Conservation (phyloP, 73 alveolate genomes). For the Stentor coeruleus region DNA sequence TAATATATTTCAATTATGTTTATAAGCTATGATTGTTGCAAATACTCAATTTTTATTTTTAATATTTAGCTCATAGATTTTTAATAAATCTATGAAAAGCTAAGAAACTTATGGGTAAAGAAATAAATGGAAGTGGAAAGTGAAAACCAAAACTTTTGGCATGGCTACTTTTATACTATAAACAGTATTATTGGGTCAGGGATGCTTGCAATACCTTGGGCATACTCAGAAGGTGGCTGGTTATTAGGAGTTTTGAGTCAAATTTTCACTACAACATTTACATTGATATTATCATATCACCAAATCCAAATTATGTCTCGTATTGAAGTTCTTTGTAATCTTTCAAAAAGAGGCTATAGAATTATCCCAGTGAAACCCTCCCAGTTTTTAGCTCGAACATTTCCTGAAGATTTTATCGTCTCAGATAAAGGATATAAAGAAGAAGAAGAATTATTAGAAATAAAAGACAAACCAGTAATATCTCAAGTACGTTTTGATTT, state of each 20-base stretch:
- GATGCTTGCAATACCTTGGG: neutral
- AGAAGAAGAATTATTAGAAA: too few species aligned
- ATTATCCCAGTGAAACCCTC: neutral
- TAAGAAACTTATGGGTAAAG: too few species aligned
- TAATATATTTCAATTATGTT: too few species aligned
- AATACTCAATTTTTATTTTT: too few species aligned
- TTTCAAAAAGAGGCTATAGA: neutral
- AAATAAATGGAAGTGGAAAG: neutral
- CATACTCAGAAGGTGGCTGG: constrained; percentile 1
- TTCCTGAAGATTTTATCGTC: too few species aligned
- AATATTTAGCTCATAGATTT: too few species aligned
- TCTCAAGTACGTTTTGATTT: neutral
- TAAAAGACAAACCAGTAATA: neutral
- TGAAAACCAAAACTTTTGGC: neutral
- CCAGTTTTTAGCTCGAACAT: too few species aligned
- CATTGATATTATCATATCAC: neutral
- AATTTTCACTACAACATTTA: neutral
- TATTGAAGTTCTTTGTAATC: neutral
- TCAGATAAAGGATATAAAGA: too few species aligned
- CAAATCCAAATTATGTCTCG: neutral
- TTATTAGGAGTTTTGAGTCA: neutral
- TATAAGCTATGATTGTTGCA: too few species aligned
- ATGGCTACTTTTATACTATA: neutral
- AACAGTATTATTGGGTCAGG: neutral
- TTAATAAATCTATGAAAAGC: too few species aligned